Evolutionary conservation across 1,284 basidiomycete species (phyloP).

Genomic region (Austroboletus novae-zelandiae): DNA sequence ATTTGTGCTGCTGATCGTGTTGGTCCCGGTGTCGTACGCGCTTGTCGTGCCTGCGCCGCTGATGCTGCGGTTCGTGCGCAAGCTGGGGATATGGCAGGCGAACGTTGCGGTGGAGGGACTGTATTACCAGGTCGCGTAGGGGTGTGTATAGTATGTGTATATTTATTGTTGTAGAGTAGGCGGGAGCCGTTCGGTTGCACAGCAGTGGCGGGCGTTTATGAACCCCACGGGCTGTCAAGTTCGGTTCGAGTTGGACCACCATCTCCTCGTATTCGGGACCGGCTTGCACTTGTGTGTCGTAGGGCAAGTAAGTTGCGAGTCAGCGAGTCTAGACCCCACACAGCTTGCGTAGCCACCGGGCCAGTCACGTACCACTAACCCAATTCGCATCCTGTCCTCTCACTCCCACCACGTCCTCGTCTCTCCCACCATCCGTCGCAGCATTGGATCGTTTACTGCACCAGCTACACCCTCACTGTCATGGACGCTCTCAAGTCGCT

Average conservation of each 20-base stretch:
- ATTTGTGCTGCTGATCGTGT: slow-evolving; percentile 49
- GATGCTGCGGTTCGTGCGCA: slow-evolving; percentile 58
- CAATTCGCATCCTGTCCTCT: slow-evolving; percentile 10
- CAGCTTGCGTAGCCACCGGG: slow-evolving; percentile 22
- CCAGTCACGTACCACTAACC: neutral
- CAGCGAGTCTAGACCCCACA: slow-evolving; percentile 12
- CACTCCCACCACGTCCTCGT: slow-evolving; percentile 26
- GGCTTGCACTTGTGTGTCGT: neutral
- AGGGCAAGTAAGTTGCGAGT: too few species aligned
- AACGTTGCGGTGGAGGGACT: slow-evolving; percentile 76
- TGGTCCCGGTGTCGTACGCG: slow-evolving; percentile 56
- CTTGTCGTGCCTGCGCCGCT: slow-evolving; percentile 65
- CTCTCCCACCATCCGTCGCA: slow-evolving; percentile 17
- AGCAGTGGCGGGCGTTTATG: slow-evolving; percentile 31
- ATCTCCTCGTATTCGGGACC: slow-evolving; percentile 1
- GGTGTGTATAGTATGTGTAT: slow-evolving; percentile 4
- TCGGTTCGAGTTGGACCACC: slow-evolving; percentile 32
- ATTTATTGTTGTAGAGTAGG: neutral
- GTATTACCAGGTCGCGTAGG: slow-evolving; percentile 44
- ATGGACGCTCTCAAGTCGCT: slow-evolving; percentile 83
- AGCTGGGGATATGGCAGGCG: slow-evolving; percentile 76
- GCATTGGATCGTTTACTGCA: slow-evolving; percentile 32
- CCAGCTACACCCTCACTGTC: slow-evolving; percentile 20
- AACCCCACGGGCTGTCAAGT: slow-evolving; percentile 32
- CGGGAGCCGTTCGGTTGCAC: slow-evolving; percentile 14